Evolutionary conservation across 78 protist genomes (phyloP), one percentile per base, ranked within the genome.

Genomic region (Monosiga brevicollis): DNA sequence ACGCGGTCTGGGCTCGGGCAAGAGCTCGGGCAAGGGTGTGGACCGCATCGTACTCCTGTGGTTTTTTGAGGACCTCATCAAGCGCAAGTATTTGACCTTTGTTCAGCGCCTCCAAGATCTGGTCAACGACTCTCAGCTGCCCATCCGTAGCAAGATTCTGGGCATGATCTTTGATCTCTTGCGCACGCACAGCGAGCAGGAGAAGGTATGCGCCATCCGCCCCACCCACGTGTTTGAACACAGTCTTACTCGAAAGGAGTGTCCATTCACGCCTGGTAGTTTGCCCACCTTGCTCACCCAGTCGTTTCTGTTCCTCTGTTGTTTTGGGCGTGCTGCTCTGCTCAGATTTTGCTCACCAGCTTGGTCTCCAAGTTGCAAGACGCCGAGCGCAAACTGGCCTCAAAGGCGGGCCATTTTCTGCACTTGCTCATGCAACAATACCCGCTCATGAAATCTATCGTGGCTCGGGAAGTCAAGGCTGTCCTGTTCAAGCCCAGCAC

Each of bases 301-400:
- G n/a, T n/a, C n/a, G n/a, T n/a, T n/a, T 49, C 29, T 49, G 62
- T 49, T 49, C 62, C 6, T 49, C 29, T 49, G 62, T 49, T 49
- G 29, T 20, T 49, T 6, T 49, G 62, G 6, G 62, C 15, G 62
- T 49, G 62, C 15, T 6, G 6, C 29, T 49, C 29, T 49, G 62
- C 62, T 20, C 62, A 89, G 40, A 54, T 41, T 0, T 84, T 91
- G 70, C 77, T 91, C 23, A 55, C 82, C 11, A 26, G 88, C 6
- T 32, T 91, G 26, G 89, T 87, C 34, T 87, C 88, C 82, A 91
- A 88, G 80, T n/a, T 91, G 38, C 91, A 90, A 36, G 94, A 91
- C 78, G 32, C 42, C 10, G 90, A 86, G 35, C 78, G 79, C 54
- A 76, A 76, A 10, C 43, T 84, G 23, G 90, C 89, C 35, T 38